Percentiles rank a stretch among this genome's conserved stretches.
phyloP scores from a whole-genome alignment of 2,329 filamentous ascomycete species.

The Phoma herbarum region DNA sequence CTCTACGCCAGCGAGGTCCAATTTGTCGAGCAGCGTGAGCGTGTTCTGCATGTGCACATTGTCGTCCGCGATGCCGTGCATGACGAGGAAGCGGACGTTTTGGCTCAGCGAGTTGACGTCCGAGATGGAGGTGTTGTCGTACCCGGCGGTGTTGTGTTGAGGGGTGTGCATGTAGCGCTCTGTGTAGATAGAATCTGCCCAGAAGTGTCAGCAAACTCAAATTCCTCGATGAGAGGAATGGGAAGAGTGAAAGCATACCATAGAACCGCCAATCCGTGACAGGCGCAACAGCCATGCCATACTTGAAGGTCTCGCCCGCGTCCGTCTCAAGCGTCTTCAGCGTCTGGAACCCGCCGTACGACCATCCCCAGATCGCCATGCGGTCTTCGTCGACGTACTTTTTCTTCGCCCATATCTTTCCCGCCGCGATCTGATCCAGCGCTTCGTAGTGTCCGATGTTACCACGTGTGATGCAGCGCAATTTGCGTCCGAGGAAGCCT shows the following conservation, averaged over 20 bases:
- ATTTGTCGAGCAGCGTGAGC: constrained; percentile 82
- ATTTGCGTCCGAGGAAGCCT: constrained; percentile 84
- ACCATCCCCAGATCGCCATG: constrained; percentile 98
- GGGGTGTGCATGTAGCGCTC: constrained; percentile 98
- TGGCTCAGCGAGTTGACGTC: constrained; percentile 76
- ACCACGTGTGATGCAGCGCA: constrained; percentile 81
- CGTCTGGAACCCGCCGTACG: constrained; percentile 93
- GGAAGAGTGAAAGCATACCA: constrained; percentile 52
- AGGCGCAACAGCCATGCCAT: constrained; percentile 97
- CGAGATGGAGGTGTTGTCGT: constrained; percentile 75
- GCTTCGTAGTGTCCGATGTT: constrained; percentile 87
- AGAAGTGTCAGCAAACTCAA: constrained; percentile 5
- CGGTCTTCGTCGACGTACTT: constrained; percentile 82
- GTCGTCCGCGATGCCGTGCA: constrained; percentile 97
- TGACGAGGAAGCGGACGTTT: constrained; percentile 88
- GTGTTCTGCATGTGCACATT: constrained; percentile 98
- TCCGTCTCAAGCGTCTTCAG: constrained; percentile 94
- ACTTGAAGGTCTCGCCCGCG: constrained; percentile 87
- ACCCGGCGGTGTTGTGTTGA: constrained; percentile 80
- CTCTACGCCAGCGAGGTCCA: constrained; percentile 81
- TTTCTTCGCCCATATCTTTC: constrained; percentile 82
- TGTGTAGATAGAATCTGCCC: constrained; percentile 82
- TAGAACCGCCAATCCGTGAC: constrained; percentile 99
- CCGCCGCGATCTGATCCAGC: constrained; percentile 88
- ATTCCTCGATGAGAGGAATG: background rate